A percentile compares a stretch with the other conserved stretches of the same genome.
phyloP scores from a whole-genome alignment of 2,329 filamentous ascomycete species.

The Verruconis gallopava region DNA sequence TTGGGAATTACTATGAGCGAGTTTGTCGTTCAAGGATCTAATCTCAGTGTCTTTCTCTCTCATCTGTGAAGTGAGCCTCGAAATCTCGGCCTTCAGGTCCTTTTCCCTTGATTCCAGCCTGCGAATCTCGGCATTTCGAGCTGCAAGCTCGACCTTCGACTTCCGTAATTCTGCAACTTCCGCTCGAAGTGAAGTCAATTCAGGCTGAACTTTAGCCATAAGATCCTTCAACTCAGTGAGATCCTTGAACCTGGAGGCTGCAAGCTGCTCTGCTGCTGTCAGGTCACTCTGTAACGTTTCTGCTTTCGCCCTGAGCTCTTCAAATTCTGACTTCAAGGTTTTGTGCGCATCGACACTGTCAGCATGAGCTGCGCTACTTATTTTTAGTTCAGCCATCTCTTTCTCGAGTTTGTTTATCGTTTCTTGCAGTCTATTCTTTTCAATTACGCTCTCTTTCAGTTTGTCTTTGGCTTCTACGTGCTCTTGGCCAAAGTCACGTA shows the following conservation, averaged over 20 bases:
- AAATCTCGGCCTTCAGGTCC: slow-evolving; percentile 64
- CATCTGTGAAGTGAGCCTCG: slow-evolving; percentile 54
- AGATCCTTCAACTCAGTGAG: slow-evolving; percentile 67
- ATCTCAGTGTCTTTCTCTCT: slow-evolving; percentile 68
- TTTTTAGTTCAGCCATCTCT: slow-evolving; percentile 48
- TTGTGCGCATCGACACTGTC: slow-evolving; percentile 39
- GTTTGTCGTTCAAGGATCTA: slow-evolving; percentile 62
- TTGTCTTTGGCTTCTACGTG: slow-evolving; percentile 73
- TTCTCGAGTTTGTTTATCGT: slow-evolving; percentile 57
- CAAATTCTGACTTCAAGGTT: slow-evolving; percentile 50
- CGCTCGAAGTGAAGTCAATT: slow-evolving; percentile 64
- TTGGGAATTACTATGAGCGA: slow-evolving; percentile 59
- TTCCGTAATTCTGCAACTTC: slow-evolving; percentile 64
- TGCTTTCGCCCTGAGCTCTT: slow-evolving; percentile 59
- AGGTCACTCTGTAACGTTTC: slow-evolving; percentile 67
- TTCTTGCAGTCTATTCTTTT: slow-evolving; percentile 53
- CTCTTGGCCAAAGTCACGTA: slow-evolving; percentile 67
- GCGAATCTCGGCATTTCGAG: slow-evolving; percentile 50
- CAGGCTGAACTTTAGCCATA: slow-evolving; percentile 73
- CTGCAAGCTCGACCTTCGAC: slow-evolving; percentile 60
- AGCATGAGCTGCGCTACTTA: slow-evolving; percentile 31
- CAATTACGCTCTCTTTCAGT: slow-evolving; percentile 53
- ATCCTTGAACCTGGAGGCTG: slow-evolving; percentile 79
- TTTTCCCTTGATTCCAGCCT: slow-evolving; percentile 72
- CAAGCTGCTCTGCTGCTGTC: slow-evolving; percentile 72